Evolutionary conservation across 352 stramenopile genomes (phyloP), one percentile per base, ranked within the genome.

Genomic region (Stramenopiles sp.): DNA sequence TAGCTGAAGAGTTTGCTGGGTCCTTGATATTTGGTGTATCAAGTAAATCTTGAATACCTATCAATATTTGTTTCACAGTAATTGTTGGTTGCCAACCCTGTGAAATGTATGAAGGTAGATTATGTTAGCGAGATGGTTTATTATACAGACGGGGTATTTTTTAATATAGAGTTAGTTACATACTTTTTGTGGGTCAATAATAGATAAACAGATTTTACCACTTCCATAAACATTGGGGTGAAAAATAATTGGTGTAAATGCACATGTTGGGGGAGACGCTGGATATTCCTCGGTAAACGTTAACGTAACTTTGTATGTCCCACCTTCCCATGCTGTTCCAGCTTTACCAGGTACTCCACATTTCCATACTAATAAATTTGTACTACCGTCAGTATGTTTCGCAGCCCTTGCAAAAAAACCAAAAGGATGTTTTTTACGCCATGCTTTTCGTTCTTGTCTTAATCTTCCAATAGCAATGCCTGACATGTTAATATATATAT

Each of bases 61-160:
- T 98, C 78, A 99, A 87, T 85, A 99, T 98, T 31, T 95, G 95
- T 31, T 92, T 97, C 84, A 99, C 98, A 83, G 99, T 95, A 85
- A 99, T 99, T 85, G 99, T 99, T 20, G 96, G 97, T 85, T 91
- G 98, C 96, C 96, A 99, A 85, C 99, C n/a, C n/a, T n/a, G n/a
- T n/a, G n/a, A n/a, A n/a, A n/a, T n/a, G n/a, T n/a, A n/a, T n/a
- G n/a, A n/a, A n/a, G n/a, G n/a, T n/a, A n/a, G n/a, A n/a, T n/a
- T n/a, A n/a, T n/a, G n/a, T n/a, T n/a, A n/a, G n/a, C n/a, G n/a
- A n/a, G n/a, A n/a, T n/a, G n/a, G n/a, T n/a, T n/a, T n/a, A n/a
- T n/a, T n/a, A n/a, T n/a, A n/a, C n/a, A n/a, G n/a, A n/a, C n/a
- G n/a, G n/a, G n/a, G n/a, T n/a, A n/a, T n/a, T n/a, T n/a, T n/a